phyloP scores from a whole-genome alignment of 2,329 filamentous ascomycete species.

The Podosphaera fusca region DNA sequence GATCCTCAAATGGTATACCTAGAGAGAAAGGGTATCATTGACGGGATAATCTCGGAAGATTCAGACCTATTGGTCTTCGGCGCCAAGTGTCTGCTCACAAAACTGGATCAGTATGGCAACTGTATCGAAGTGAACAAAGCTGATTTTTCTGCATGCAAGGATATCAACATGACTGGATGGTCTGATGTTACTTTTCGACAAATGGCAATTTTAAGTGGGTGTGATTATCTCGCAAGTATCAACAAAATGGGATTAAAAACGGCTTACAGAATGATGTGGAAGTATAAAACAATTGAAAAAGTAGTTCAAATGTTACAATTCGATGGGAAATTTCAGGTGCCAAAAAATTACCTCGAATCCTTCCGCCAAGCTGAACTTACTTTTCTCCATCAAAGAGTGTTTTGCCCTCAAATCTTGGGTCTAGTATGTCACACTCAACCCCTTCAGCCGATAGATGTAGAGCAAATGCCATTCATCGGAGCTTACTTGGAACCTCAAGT shows the following conservation, averaged over 20 bases:
- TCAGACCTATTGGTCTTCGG: constrained; percentile 93
- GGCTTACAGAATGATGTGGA: constrained; percentile 71
- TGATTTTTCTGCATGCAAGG: constrained; percentile 72
- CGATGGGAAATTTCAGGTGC: constrained; percentile 64
- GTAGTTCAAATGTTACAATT: constrained; percentile 68
- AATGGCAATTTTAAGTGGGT: constrained; percentile 93
- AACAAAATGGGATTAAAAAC: constrained; percentile 79
- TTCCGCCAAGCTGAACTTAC: constrained; percentile 80
- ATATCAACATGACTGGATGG: constrained; percentile 79
- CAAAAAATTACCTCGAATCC: constrained; percentile 53
- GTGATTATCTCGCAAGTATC: constrained; percentile 79
- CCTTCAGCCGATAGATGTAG: constrained; percentile 35
- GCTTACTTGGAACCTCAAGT: constrained; percentile 41
- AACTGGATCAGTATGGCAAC: constrained; percentile 80
- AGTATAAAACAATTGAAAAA: constrained; percentile 69
- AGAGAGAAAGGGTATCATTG: constrained; percentile 61
- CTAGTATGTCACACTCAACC: constrained; percentile 56
- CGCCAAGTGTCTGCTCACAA: constrained; percentile 72
- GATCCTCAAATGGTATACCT: constrained; percentile 93
- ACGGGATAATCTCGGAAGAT: constrained; percentile 84
- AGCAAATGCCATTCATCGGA: constrained; percentile 65
- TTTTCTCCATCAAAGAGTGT: constrained; percentile 87
- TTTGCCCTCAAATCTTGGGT: constrained; percentile 47
- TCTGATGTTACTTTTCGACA: constrained; percentile 72
- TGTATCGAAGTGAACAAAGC: constrained; percentile 78